A percentile compares a stretch with the other conserved stretches of the same genome.
These are phyloP conservation scores for Aspergillus nidulans DNA, from an alignment of 495 filamentous ascomycete genomes.

Conservation along the genomic window DNA sequence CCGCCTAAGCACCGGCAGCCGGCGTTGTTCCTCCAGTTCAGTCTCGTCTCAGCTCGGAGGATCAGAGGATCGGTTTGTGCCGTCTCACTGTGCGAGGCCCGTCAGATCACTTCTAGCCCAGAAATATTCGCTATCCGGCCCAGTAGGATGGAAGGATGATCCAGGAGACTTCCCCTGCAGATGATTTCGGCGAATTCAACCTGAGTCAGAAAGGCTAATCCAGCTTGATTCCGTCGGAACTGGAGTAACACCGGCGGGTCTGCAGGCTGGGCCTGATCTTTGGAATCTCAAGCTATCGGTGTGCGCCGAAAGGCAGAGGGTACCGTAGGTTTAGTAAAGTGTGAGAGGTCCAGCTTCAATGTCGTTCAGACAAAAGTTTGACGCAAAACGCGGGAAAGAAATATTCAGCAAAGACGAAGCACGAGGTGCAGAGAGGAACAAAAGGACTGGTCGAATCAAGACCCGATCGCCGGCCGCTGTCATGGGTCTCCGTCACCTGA, in stretches of 20 bases:
- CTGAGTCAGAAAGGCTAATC: conserved; percentile 6
- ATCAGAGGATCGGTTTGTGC: not conserved
- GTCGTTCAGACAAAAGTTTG: not conserved
- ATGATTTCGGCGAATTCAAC: conserved; percentile 11
- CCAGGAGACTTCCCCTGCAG: conserved; percentile 11
- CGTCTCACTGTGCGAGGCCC: not conserved
- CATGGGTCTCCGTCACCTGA: conserved; percentile 19
- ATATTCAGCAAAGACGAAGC: not conserved
- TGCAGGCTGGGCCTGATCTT: not conserved
- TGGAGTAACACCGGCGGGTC: not conserved
- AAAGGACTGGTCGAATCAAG: not conserved
- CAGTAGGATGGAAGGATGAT: conserved; percentile 4
- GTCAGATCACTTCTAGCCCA: not conserved
- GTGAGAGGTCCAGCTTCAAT: not conserved
- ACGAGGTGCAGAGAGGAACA: not conserved
- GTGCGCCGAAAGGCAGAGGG: not conserved
- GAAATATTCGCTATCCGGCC: conserved; percentile 1
- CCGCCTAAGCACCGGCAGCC: no score
- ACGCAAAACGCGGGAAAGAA: conserved; percentile 1
- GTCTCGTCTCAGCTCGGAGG: not conserved
- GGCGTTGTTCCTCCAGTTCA: not conserved
- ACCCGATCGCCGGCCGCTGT: conserved; percentile 5
- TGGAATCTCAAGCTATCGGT: not conserved
- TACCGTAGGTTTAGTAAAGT: no score
- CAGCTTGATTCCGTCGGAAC: not conserved